These are phyloP conservation scores for Tuber brumale DNA, from an alignment of 495 filamentous ascomycete genomes.

Conservation along the genomic window DNA sequence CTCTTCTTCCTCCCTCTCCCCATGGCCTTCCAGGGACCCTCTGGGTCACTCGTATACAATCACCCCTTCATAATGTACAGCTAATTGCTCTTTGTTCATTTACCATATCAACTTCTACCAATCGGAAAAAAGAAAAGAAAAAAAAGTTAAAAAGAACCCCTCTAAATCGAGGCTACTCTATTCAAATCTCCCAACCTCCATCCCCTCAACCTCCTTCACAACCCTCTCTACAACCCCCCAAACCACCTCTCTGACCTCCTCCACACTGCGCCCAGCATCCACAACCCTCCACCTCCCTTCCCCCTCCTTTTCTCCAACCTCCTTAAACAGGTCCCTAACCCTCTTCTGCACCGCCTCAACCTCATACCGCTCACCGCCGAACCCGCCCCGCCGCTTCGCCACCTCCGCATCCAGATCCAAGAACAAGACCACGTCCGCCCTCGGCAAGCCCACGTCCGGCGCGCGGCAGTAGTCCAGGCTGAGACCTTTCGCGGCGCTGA, in stretches of 20 bases:
- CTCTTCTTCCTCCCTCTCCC: background rate
- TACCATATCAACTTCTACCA: background rate
- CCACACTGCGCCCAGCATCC: conserved; percentile 50
- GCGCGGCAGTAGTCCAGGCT: conserved; percentile 64
- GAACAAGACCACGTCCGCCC: conserved; percentile 82
- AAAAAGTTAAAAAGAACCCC: conserved; percentile 6
- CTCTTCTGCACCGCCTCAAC: conserved; percentile 71
- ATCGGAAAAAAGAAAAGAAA: background rate
- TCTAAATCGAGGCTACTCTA: background rate
- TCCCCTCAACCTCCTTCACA: conserved; percentile 48
- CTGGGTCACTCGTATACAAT: background rate
- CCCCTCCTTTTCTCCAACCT: conserved; percentile 47
- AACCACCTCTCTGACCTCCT: conserved; percentile 50
- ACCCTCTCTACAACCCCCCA: conserved; percentile 48
- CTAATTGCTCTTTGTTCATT: background rate
- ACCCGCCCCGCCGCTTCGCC: conserved; percentile 71
- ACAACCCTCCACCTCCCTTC: conserved; percentile 53
- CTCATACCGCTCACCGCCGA: conserved; percentile 84
- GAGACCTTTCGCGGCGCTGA: conserved; percentile 88
- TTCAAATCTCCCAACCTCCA: conserved; percentile 45
- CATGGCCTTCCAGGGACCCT: background rate
- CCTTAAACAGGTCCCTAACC: conserved; percentile 64
- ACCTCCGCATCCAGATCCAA: conserved; percentile 68
- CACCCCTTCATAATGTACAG: background rate
- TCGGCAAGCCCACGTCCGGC: conserved; percentile 80